Evolutionary conservation across 2,329 filamentous ascomycete genomes (phyloP).

Genomic region (Cryphonectria parasitica): DNA sequence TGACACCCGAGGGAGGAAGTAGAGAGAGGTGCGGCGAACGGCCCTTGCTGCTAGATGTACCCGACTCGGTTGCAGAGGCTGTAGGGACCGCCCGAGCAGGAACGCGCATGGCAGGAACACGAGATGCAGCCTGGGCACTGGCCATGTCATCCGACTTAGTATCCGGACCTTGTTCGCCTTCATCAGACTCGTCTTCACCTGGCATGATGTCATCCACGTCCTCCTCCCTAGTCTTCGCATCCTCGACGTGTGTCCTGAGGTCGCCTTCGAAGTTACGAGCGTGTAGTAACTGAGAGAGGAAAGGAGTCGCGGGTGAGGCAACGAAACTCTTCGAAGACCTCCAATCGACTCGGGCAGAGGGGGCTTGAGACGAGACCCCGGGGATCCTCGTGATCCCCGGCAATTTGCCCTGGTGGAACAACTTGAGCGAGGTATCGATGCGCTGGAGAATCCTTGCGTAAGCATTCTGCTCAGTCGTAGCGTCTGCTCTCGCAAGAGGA

Average conservation of each 20-base stretch:
- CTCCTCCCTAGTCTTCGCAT: constrained; percentile 60
- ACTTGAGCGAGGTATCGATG: constrained; percentile 57
- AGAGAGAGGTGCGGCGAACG: constrained; percentile 45
- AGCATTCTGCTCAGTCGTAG: constrained; percentile 56
- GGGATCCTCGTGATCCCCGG: constrained; percentile 53
- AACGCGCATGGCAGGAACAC: constrained; percentile 55
- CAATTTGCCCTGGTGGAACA: constrained; percentile 57
- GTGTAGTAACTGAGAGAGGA: constrained; percentile 69
- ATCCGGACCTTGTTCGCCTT: constrained; percentile 44
- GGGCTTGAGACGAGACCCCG: constrained; percentile 33
- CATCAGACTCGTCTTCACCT: constrained; percentile 58
- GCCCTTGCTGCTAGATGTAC: constrained; percentile 63
- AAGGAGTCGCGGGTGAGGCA: constrained; percentile 63
- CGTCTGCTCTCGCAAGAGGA: constrained; percentile 62
- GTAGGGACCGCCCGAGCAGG: constrained; percentile 62
- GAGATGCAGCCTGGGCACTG: constrained; percentile 36
- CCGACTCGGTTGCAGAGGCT: constrained; percentile 49
- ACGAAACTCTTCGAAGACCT: constrained; percentile 47
- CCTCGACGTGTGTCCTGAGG: constrained; percentile 59
- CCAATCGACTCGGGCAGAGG: constrained; percentile 33
- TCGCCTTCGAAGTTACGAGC: constrained; percentile 64
- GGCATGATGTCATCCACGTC: constrained; percentile 52
- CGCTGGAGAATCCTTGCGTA: constrained; percentile 55
- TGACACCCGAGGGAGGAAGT: constrained; percentile 31
- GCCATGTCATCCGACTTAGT: constrained; percentile 32